Evolutionary conservation across 257 asterid species (phyloP), one percentile per base, ranked within the genome.

Genomic region (Primulina huaijiensis): DNA sequence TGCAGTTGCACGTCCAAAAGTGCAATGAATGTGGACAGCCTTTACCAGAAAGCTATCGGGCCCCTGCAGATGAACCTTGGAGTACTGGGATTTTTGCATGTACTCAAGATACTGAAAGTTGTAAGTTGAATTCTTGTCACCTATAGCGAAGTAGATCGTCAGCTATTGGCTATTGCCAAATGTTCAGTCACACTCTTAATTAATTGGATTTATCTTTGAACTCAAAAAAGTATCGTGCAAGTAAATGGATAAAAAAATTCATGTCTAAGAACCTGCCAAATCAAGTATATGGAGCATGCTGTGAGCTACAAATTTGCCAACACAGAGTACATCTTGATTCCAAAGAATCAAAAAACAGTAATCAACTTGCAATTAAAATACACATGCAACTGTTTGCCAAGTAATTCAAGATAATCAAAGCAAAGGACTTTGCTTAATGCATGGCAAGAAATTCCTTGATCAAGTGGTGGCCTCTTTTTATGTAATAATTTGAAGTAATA

Each of bases 51-150:
- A 94, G 98, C 82, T 91, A 85, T 81, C 92, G 80, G 77, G 88
- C 93, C 62, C 98, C 96, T 60, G 88, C 98, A 1, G 96, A 91
- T 64, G 99, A 94, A 76, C 98, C 99, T 56, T 94, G 99, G 99
- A 79, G 84, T 38, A 86, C 96, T 69, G 99, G 96, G 74, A 88
- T 94, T 62, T 91, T 85, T 72, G 90, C 87, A 37, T 94, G 99
- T 67, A 75, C 94, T 64, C 81, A 91, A 76, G 98, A 94, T 82
- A 37, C 82, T 19, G 97, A 91, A 30, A 94, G 98, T 65, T 91
- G 99, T 94, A 83, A 91, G 97, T 72, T 74, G 25, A 23, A 19
- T 56, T 68, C 62, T 50, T 29, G 46, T 52, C 52, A 33, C 40
- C 8, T 50, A 16, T 14, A 12, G 8, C 0, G 14, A 50, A 50